A percentile compares a stretch with the other conserved stretches of the same genome.
These are phyloP conservation scores for Melanopsichium pennsylvanicum DNA, from an alignment of 1,284 basidiomycete genomes.

Conservation along the genomic window DNA sequence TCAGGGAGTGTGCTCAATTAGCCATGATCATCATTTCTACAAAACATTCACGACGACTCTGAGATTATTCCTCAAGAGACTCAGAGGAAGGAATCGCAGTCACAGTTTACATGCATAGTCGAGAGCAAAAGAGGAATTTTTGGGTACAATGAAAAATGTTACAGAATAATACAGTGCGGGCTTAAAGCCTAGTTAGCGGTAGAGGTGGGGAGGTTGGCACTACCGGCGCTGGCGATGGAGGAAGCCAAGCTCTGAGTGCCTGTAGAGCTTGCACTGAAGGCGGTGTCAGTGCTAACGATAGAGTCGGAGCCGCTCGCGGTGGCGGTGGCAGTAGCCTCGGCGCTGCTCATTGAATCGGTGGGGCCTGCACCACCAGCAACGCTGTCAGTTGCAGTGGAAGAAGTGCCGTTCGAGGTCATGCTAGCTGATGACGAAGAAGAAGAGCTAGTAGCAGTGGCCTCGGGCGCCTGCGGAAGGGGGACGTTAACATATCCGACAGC, in stretches of 20 bases:
- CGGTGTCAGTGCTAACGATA: conserved; percentile 8
- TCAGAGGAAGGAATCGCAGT: no score
- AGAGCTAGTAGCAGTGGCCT: conserved; percentile 13
- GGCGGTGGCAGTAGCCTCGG: background rate
- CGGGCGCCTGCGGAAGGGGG: conserved; percentile 40
- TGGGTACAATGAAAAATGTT: no score
- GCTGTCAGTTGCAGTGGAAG: background rate
- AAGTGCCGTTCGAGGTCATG: background rate
- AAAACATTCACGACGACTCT: no score
- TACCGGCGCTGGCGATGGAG: conserved; percentile 3
- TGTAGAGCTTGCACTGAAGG: background rate
- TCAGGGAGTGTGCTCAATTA: no score
- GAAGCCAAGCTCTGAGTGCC: conserved; percentile 1
- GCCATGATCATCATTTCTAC: no score
- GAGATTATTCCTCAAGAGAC: no score
- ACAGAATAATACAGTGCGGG: no score
- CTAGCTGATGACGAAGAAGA: background rate
- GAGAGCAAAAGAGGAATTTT: no score
- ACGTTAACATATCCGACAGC: conserved; percentile 37
- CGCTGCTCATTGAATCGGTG: background rate
- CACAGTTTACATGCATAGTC: no score
- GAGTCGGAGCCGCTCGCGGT: conserved; percentile 19
- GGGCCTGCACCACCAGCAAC: background rate
- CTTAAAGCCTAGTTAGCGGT: conserved; percentile 1
- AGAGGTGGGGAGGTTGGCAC: conserved; percentile 9